Base-by-base conservation (phyloP, 1,284 basidiomycete species). In the Ceratobasidium papillatum region DNA sequence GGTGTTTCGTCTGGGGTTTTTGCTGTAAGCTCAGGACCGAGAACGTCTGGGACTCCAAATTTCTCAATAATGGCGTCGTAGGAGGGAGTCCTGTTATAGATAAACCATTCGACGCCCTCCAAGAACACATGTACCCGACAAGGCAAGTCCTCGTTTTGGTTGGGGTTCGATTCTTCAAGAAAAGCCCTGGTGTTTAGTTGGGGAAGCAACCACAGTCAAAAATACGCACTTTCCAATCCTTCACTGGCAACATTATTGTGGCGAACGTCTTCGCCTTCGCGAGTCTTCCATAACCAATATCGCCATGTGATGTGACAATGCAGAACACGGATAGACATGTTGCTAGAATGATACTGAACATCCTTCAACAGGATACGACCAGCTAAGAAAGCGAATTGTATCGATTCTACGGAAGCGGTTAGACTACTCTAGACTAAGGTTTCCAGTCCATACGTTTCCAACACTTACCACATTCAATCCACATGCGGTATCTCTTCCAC, bases 351-450 rank as follows among this genome's bases (percentile, higher is more conserved):
- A 80, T 97, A 98, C 36, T 88, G 86, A 30, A 96, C 82, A 80
- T 97, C 92, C 82, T 94, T 94, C 79, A 97, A 86, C 17, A 95
- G 86, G 71, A 98, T 90, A 77, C 94, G 85, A 19, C 96, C 96
- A 1, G 91, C 90, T 30, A 97, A 83, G n/a, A 95, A 84, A 0
- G 95, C 95, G 81, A 98, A 89, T 80, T 96, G 94, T 47, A 96
- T 87, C n/a, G 94, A 93, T 22, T 94, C 93, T 93, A 77, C 9
- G 19, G 22, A 8, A 47, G 4, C 47, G 30, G 5, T 36, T 22
- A 61, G 9, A 7, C 30, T 11, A 49, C 56, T 56, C n/a, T 38
- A 65, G 36, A 32, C 3, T 12, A 0, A 25, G 47, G 9, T 34
- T 25, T 14, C 7, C 45, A 19, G 32, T 19, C 56, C 32, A 14